Conservation (phyloP, 2,329 filamentous ascomycete genomes). For the Apiospora saccharicola region DNA sequence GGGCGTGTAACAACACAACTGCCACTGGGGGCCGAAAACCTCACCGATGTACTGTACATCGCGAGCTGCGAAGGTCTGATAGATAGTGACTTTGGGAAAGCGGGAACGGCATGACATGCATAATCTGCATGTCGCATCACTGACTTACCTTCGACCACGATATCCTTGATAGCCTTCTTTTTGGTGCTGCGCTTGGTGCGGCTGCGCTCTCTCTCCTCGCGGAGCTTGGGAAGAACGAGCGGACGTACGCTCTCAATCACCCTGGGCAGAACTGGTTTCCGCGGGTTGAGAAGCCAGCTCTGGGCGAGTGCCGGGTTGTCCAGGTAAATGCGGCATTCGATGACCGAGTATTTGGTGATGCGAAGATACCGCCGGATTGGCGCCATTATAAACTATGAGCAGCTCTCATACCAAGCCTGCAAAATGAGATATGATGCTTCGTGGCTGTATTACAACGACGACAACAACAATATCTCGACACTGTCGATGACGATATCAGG, state of each 20-base stretch:
- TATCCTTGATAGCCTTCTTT: slow-evolving; percentile 86
- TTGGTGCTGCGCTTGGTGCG: slow-evolving; percentile 73
- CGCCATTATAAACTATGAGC: slow-evolving; percentile 66
- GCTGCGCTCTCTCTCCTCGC: slow-evolving; percentile 71
- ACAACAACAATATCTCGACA: neutral
- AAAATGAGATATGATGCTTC: neutral
- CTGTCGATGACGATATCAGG: slow-evolving; percentile 9
- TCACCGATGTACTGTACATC: slow-evolving; percentile 29
- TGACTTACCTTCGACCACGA: slow-evolving; percentile 75
- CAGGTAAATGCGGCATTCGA: slow-evolving; percentile 97
- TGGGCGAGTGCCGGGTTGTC: slow-evolving; percentile 86
- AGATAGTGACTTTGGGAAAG: slow-evolving; percentile 24
- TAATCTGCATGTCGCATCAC: slow-evolving; percentile 27
- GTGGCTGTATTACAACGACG: neutral
- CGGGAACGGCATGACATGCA: slow-evolving; percentile 29
- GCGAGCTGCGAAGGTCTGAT: slow-evolving; percentile 14
- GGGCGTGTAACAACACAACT: slow-evolving; percentile 1
- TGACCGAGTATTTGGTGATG: slow-evolving; percentile 90
- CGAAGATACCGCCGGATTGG: slow-evolving; percentile 88
- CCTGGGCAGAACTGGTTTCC: slow-evolving; percentile 77
- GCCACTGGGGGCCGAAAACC: neutral
- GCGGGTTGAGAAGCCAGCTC: slow-evolving; percentile 83
- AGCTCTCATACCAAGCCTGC: neutral
- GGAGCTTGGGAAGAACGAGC: slow-evolving; percentile 86
- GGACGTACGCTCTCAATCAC: slow-evolving; percentile 88